Evolutionary conservation across 805 yeast genomes (phyloP).

Genomic region (Pichia cabralensis): DNA sequence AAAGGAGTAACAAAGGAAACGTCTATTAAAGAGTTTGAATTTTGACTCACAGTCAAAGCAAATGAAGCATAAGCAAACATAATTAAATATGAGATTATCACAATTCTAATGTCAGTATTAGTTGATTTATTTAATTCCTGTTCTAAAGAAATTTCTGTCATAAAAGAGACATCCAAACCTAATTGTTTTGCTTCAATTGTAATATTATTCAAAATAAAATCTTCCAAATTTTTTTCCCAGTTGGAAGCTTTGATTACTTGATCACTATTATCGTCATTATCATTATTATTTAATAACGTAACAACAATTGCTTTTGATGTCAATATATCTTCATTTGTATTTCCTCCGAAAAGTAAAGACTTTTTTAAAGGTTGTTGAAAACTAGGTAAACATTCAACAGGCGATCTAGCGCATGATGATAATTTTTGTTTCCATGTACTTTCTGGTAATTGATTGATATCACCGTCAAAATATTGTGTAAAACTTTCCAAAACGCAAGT

Average conservation of each 20-base stretch:
- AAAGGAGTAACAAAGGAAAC: slow-evolving; percentile 4
- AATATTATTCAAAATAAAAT: slow-evolving; percentile 34
- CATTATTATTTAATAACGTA: slow-evolving; percentile 58
- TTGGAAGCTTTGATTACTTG: slow-evolving; percentile 31
- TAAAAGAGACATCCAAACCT: slow-evolving; percentile 60
- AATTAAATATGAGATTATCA: slow-evolving; percentile 62
- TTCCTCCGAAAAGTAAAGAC: slow-evolving; percentile 59
- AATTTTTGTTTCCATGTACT: slow-evolving; percentile 48
- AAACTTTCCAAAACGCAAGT: slow-evolving; percentile 79
- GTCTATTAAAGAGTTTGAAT: slow-evolving; percentile 3
- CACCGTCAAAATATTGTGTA: slow-evolving; percentile 78
- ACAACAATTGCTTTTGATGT: slow-evolving; percentile 65
- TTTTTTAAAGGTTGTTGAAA: slow-evolving; percentile 85
- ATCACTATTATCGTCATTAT: slow-evolving; percentile 32
- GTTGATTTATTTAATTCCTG: slow-evolving; percentile 77
- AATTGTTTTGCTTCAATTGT: slow-evolving; percentile 34
- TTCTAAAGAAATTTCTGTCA: slow-evolving; percentile 75
- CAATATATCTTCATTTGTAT: slow-evolving; percentile 32
- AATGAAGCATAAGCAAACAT: slow-evolving; percentile 87
- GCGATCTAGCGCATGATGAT: slow-evolving; percentile 57
- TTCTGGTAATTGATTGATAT: slow-evolving; percentile 37
- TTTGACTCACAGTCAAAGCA: slow-evolving; percentile 35
- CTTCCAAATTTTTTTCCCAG: slow-evolving; percentile 70
- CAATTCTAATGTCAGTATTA: slow-evolving; percentile 64
- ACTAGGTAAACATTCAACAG: slow-evolving; percentile 81